A percentile compares a stretch with the other conserved stretches of the same genome.
These are phyloP conservation scores for Fusarium decemcellulare DNA, from an alignment of 2,329 filamentous ascomycete species.

Conservation along the genomic window DNA sequence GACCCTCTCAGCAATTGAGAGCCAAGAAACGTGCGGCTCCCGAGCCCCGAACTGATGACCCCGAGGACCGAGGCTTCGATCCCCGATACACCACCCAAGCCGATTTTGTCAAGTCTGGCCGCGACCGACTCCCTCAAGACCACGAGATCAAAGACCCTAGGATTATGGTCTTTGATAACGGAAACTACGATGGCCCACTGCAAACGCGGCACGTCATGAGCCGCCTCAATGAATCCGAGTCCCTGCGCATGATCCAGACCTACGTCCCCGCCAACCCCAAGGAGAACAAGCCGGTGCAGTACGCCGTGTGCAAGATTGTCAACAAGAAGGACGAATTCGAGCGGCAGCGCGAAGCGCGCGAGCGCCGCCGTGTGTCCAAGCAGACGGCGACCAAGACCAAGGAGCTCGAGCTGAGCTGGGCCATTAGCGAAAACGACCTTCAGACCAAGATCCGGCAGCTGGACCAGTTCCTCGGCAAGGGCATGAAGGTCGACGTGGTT, in stretches of 20 bases:
- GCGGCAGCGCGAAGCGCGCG: slow-evolving; percentile 58
- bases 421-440: slow-evolving; percentile 83
- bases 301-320: slow-evolving; percentile 80
- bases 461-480: slow-evolving; percentile 78
- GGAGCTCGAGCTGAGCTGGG: slow-evolving; percentile 92
- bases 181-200: slow-evolving; percentile 56
- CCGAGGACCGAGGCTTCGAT: slow-evolving; percentile 47
- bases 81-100: slow-evolving; percentile 53
- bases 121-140: slow-evolving; percentile 59
- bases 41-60: slow-evolving; percentile 2
- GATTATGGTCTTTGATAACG: slow-evolving; percentile 59
- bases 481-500: slow-evolving; percentile 80
- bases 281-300: slow-evolving; percentile 41
- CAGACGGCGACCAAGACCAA: slow-evolving; percentile 68
- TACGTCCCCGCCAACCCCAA: slow-evolving; percentile 52
- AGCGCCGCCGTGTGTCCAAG: slow-evolving; percentile 60
- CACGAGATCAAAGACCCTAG: slow-evolving; percentile 59
- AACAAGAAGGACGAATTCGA: slow-evolving; percentile 67
- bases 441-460: slow-evolving; percentile 78
- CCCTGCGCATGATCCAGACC: slow-evolving; percentile 59
- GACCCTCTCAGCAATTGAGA: slow-evolving; percentile 18
- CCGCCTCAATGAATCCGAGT: slow-evolving; percentile 52
- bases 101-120: slow-evolving; percentile 52
- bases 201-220: slow-evolving; percentile 57
- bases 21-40: not conserved